phyloP scores from a whole-genome alignment of 2,329 filamentous ascomycete species.

The Drechslerella dactyloides region DNA sequence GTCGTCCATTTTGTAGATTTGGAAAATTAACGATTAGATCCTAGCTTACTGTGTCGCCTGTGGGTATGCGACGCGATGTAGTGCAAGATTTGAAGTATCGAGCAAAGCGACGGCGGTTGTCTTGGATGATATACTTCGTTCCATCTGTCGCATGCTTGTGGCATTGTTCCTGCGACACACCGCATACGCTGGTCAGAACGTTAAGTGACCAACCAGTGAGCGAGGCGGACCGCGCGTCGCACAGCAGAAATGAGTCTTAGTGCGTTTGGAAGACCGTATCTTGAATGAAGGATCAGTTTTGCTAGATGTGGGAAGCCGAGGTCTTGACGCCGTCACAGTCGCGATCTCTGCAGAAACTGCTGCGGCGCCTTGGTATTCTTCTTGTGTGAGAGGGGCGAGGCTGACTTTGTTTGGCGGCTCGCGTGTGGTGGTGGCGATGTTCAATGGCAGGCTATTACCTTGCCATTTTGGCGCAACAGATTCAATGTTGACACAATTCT shows the following conservation, averaged over 20 bases:
- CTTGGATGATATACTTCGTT: too few relatives aligned
- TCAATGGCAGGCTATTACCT: too few relatives aligned
- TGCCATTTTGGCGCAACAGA: too few relatives aligned
- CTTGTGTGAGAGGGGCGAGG: too few relatives aligned
- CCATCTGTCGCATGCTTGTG: too few relatives aligned
- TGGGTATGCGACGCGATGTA: background rate
- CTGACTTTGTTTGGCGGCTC: too few relatives aligned
- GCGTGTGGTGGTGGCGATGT: too few relatives aligned
- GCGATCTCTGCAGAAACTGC: conserved; percentile 12
- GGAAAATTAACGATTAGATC: conserved; percentile 9
- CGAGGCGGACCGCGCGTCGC: conserved; percentile 46
- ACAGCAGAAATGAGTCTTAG: conserved; percentile 34
- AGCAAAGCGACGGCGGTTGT: too few relatives aligned
- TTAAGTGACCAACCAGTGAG: background rate
- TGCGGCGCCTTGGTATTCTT: too few relatives aligned
- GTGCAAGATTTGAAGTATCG: too few relatives aligned
- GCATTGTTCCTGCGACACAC: background rate
- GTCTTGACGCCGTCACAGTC: conserved; percentile 33
- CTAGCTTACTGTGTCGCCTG: conserved; percentile 10
- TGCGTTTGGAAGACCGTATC: background rate
- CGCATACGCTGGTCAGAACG: background rate
- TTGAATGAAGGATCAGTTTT: conserved; percentile 4
- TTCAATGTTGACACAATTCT: too few relatives aligned
- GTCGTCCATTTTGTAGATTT: conserved; percentile 18
- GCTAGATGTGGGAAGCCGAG: conserved; percentile 6